phyloP scores from a whole-genome alignment of 2,329 filamentous ascomycete genomes.

The Fusarium secorum region DNA sequence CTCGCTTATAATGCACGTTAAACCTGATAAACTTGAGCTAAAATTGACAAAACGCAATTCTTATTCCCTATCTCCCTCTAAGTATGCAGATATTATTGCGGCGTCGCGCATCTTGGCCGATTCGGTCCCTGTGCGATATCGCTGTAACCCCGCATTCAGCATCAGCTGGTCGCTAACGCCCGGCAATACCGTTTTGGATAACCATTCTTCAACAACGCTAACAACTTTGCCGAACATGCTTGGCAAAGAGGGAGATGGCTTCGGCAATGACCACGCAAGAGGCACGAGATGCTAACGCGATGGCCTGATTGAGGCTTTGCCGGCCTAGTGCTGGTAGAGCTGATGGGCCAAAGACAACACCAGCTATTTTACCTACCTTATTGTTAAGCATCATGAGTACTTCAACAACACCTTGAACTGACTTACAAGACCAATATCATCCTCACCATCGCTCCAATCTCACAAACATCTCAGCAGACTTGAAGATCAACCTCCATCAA shows the following conservation, averaged over 20 bases:
- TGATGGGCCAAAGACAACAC: not conserved
- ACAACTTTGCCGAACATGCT: not conserved
- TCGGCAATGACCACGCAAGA: not conserved
- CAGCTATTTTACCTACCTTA: not conserved
- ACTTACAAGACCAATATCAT: not conserved
- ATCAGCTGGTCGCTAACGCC: not conserved
- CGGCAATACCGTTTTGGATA: not conserved
- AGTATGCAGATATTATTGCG: not conserved
- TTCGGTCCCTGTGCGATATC: not conserved
- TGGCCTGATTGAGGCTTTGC: not conserved
- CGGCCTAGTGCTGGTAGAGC: not conserved
- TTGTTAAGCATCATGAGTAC: not conserved
- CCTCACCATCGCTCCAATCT: not conserved
- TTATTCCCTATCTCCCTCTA: not conserved
- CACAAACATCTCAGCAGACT: not conserved
- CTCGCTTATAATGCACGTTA: too few species aligned
- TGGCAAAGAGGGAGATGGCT: not conserved
- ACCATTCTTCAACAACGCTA: not conserved
- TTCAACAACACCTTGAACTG: not conserved
- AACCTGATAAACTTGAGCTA: not conserved
- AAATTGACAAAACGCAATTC: not conserved
- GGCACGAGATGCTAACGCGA: not conserved
- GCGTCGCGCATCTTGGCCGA: accelerated
- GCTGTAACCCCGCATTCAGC: not conserved
- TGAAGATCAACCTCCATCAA: not conserved